phyloP scores from a whole-genome alignment of 768 basidiomycete species.

The Lentinus tigrinus region DNA sequence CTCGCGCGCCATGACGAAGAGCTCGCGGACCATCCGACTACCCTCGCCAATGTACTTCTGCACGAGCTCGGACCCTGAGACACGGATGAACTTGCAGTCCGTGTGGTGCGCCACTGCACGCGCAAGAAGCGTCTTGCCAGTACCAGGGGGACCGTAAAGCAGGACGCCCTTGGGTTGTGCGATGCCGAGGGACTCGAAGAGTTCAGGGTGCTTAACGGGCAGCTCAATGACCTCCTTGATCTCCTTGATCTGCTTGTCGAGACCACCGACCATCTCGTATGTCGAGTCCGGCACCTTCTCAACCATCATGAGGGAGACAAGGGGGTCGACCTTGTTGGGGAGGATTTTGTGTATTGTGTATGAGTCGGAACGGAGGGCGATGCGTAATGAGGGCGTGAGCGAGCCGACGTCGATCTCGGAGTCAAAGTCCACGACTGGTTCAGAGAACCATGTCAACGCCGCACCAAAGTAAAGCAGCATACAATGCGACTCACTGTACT shows the following conservation, averaged over 20 bases:
- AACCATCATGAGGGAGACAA: constrained; percentile 99
- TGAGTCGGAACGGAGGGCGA: constrained; percentile 93
- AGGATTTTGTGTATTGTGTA: constrained; percentile 97
- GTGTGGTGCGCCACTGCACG: constrained; percentile 97
- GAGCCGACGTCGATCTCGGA: constrained; percentile 76
- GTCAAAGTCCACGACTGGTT: constrained; percentile 95
- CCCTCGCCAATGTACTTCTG: constrained; percentile 99
- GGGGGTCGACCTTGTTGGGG: constrained; percentile 96
- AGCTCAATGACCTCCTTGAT: constrained; percentile 99
- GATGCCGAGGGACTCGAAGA: constrained; percentile 95
- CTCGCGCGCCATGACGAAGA: constrained; percentile 98
- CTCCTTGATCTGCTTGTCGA: constrained; percentile 98
- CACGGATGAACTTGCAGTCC: constrained; percentile 96
- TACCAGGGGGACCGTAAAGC: constrained; percentile 94
- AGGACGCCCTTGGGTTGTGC: constrained; percentile 97
- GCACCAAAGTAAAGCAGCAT: neutral
- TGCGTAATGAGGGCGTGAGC: constrained; percentile 84
- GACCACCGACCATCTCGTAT: constrained; percentile 99
- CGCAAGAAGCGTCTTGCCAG: constrained; percentile 93
- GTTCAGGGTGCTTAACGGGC: constrained; percentile 95
- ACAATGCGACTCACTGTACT: constrained; percentile 76
- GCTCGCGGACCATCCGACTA: constrained; percentile 91
- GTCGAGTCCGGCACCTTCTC: constrained; percentile 99
- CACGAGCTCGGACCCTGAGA: constrained; percentile 90
- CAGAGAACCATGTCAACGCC: too few relatives aligned